phyloP scores from a whole-genome alignment of 2,329 filamentous ascomycete species.

The Harringtonia aguacate region DNA sequence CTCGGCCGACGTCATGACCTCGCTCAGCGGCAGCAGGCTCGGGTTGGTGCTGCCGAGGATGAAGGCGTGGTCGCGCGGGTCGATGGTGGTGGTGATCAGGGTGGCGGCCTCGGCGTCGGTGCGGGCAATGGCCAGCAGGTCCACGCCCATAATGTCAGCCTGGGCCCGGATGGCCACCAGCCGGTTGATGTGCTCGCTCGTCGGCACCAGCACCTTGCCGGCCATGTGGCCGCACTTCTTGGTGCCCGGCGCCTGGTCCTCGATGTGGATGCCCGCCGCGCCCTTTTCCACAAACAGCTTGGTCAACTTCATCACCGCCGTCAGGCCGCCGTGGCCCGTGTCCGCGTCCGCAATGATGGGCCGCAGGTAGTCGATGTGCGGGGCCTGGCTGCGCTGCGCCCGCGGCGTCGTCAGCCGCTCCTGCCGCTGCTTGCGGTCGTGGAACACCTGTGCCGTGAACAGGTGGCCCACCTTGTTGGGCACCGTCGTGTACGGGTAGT shows the following conservation, averaged over 20 bases:
- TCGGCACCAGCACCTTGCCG: conserved; percentile 93
- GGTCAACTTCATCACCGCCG: conserved; percentile 98
- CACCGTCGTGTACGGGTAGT: conserved; percentile 96
- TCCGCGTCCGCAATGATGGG: conserved; percentile 96
- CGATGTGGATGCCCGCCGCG: conserved; percentile 95
- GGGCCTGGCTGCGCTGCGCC: conserved; percentile 50
- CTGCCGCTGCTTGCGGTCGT: conserved; percentile 97
- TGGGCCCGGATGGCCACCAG: conserved; percentile 94
- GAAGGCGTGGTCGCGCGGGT: conserved; percentile 89
- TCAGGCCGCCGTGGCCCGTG: conserved; percentile 92
- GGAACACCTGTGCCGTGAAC: conserved; percentile 98
- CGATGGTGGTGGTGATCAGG: conserved; percentile 92
- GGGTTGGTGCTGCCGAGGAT: conserved; percentile 86
- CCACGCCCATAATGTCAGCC: conserved; percentile 93
- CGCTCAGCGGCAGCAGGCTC: conserved; percentile 69
- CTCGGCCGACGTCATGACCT: conserved; percentile 85
- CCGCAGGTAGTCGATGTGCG: conserved; percentile 86
- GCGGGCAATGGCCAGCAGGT: conserved; percentile 83
- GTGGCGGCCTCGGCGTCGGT: conserved; percentile 98
- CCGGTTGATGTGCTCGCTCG: conserved; percentile 96
- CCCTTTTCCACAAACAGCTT: conserved; percentile 96
- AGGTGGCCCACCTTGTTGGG: conserved; percentile 97
- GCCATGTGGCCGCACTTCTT: conserved; percentile 99
- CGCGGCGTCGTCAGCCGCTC: conserved; percentile 71
- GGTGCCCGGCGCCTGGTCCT: conserved; percentile 94